Percentiles rank a stretch among this genome's conserved stretches.
Conservation (phyloP, 495 filamentous ascomycete genomes). For the Xylaria flabelliformis region DNA sequence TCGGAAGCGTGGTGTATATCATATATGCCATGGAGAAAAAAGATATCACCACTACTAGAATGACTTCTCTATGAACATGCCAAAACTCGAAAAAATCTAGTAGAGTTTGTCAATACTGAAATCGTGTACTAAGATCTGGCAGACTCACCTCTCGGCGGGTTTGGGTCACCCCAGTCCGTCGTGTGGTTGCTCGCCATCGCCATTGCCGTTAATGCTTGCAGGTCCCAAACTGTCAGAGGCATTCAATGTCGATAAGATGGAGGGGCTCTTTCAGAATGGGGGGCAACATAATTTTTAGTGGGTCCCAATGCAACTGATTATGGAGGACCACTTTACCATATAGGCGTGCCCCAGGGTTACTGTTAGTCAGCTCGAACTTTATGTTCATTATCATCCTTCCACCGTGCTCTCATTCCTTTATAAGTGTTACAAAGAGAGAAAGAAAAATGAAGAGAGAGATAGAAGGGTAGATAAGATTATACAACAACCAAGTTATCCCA, state of each 20-base stretch:
- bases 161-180: slow-evolving; percentile 5
- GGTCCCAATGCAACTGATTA: not conserved
- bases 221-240: not conserved
- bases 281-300: slow-evolving; percentile 31
- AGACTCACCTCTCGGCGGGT: slow-evolving; percentile 22
- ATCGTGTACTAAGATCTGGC: not conserved
- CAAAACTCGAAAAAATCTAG: slow-evolving; percentile 60
- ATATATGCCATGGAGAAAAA: slow-evolving; percentile 15
- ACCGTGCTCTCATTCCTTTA: not conserved
- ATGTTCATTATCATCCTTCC: not conserved
- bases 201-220: slow-evolving; percentile 11
- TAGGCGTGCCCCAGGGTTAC: not conserved
- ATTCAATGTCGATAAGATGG: slow-evolving; percentile 26
- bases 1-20: slow-evolving; percentile 15
- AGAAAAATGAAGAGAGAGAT: no score
- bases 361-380: not conserved
- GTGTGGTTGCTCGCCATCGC: slow-evolving; percentile 14
- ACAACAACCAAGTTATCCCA: not conserved
- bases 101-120: not conserved
- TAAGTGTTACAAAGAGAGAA: no score
- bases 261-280: slow-evolving; percentile 28
- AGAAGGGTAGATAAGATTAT: not conserved
- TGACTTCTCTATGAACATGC: slow-evolving; percentile 59
- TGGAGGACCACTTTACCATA: not conserved
- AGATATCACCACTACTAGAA: slow-evolving; percentile 51